phyloP scores from a whole-genome alignment of 352 stramenopile species.

The Phytophthora agathidicida region DNA sequence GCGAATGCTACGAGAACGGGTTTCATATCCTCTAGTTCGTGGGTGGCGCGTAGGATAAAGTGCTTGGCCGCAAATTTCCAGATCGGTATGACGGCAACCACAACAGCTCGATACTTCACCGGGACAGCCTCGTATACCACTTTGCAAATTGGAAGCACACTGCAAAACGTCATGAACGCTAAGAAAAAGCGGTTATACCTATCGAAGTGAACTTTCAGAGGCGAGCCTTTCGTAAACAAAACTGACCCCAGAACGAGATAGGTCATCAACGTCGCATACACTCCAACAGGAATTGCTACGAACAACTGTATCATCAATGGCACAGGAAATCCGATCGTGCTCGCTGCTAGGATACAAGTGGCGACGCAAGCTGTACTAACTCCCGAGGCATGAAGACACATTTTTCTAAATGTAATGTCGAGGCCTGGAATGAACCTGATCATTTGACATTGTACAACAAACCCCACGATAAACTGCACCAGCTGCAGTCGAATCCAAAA shows the following conservation, averaged over 20 bases:
- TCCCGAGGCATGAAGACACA: background rate
- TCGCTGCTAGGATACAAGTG: background rate
- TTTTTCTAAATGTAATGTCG: background rate
- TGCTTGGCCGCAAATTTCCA: slow-evolving; percentile 7
- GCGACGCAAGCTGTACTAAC: background rate
- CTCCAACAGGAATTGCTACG: background rate
- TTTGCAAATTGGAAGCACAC: slow-evolving; percentile 5
- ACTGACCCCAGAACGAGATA: slow-evolving; percentile 3
- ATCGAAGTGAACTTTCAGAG: slow-evolving; percentile 1
- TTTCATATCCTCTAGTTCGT: slow-evolving; percentile 1
- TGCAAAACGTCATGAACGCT: background rate
- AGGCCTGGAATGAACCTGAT: background rate
- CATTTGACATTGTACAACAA: background rate
- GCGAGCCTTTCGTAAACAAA: slow-evolving; percentile 2
- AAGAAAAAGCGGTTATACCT: slow-evolving; percentile 8
- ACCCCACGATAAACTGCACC: background rate
- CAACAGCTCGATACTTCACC: background rate
- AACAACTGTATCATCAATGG: slow-evolving; percentile 11
- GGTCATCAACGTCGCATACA: slow-evolving; percentile 8
- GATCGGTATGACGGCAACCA: background rate
- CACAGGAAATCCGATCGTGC: slow-evolving; percentile 5
- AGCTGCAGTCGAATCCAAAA: background rate
- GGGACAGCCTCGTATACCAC: slow-evolving; percentile 3
- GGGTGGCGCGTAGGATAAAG: background rate
- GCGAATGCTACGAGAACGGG: slow-evolving; percentile 5